Evolutionary conservation across 768 basidiomycete genomes (phyloP).

Genomic region (Lactifluus volemus): DNA sequence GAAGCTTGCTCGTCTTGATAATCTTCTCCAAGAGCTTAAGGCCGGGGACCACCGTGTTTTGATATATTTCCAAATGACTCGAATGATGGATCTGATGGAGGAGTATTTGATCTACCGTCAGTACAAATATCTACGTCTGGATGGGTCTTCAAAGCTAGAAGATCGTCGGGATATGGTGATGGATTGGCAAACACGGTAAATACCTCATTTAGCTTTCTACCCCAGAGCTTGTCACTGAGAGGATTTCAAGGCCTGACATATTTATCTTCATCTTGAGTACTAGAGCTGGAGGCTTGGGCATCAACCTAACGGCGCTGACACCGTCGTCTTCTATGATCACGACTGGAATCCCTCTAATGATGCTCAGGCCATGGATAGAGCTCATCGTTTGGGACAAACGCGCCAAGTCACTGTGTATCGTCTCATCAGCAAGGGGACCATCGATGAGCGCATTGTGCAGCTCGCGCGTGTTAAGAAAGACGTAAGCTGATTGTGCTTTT

Average conservation of each 20-base stretch:
- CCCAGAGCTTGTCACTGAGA: constrained; percentile 3
- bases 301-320: constrained; percentile 93
- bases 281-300: constrained; percentile 91
- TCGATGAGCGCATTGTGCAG: constrained; percentile 96
- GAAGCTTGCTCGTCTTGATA: constrained; percentile 86
- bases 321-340: constrained; percentile 91
- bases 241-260: constrained; percentile 60
- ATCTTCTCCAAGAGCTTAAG: constrained; percentile 87
- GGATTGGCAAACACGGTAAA: constrained; percentile 93
- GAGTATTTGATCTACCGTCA: constrained; percentile 96
- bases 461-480: constrained; percentile 96
- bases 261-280: constrained; percentile 90
- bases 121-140: constrained; percentile 88
- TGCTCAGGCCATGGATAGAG: constrained; percentile 97
- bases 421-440: constrained; percentile 86
- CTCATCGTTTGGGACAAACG: constrained; percentile 93
- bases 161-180: constrained; percentile 99
- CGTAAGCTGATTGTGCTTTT: constrained; percentile 35
- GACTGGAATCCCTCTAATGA: constrained; percentile 98
- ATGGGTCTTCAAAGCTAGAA: constrained; percentile 90
- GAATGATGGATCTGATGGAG: constrained; percentile 99
- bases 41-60: constrained; percentile 87
- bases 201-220: constrained; percentile 19
- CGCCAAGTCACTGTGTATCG: constrained; percentile 96
- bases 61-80: constrained; percentile 99